Base-by-base conservation (phyloP, 2,329 filamentous ascomycete species). In the Madurella fahalii region DNA sequence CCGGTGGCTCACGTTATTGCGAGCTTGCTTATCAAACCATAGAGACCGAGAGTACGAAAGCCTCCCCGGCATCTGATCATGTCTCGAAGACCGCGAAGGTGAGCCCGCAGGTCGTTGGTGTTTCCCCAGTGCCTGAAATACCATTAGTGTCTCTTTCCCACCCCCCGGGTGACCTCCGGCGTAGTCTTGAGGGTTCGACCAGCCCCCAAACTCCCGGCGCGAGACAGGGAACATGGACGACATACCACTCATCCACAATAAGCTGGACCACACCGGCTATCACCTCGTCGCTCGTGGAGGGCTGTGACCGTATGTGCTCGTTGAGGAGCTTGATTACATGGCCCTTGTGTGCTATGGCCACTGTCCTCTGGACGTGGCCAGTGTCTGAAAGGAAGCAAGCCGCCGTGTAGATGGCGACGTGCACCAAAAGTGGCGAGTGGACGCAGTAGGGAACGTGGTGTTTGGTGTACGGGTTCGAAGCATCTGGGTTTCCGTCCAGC, bases 381-480 rank as follows among this genome's bases (percentile, higher is more conserved):
- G 74, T 75, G 60, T 81, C 78, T 39, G 74, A 71, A 31, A 80
- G 68, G 60, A 80, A 80, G 61, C 77, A 79, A 1, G 77, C 73
- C 0, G 78, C 73, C 7, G 77, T 77, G 60, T 77, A 80, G 4
- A 80, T 70, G 37, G 77, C 71, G 9, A 78, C 73, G 46, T 78
- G 75, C 0, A 74, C 65, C 9, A 80, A 68, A 3, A 81, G 68
- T 4, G 74, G 76, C n/a, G 77, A 75, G 51, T 79, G 74, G 11
- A 80, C 67, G 44, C 71, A 76, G 58, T 70, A 74, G 0, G 77
- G 76, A 7, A 77, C 68, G 66, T 75, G 80, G 43, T 74, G 67
- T 60, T 72, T 76, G 68, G 74, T 74, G 61, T 76, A 78, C 9
- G 68, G 69, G 48, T 73, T 77, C 2, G 58, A 51, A 1, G 72